Percentiles rank a stretch among this genome's conserved stretches.
These are phyloP conservation scores for Diaporthe citrichinensis DNA, from an alignment of 2,329 filamentous ascomycete species.

Conservation along the genomic window DNA sequence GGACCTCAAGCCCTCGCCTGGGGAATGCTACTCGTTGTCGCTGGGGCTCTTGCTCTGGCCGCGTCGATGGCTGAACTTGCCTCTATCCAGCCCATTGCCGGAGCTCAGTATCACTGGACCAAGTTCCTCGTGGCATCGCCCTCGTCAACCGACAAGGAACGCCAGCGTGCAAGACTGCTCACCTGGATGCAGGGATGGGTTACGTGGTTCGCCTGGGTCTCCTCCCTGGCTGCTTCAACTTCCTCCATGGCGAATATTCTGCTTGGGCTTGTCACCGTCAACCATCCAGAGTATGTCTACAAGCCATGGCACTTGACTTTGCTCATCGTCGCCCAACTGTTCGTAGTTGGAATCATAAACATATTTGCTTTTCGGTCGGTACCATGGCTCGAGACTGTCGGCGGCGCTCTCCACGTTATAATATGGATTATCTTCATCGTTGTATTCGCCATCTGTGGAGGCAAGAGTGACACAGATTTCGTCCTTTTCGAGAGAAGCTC, in stretches of 20 bases:
- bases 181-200: slow-evolving; percentile 52
- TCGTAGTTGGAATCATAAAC: slow-evolving; percentile 45
- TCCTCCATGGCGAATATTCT: slow-evolving; percentile 35
- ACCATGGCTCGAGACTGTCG: slow-evolving; percentile 55
- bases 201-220: slow-evolving; percentile 58
- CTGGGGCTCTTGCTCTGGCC: slow-evolving; percentile 49
- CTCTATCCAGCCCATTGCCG: slow-evolving; percentile 56
- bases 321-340: slow-evolving; percentile 54
- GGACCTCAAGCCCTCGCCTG: slow-evolving; percentile 51
- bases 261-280: slow-evolving; percentile 30
- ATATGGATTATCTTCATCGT: slow-evolving; percentile 39
- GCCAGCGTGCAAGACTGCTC: neutral
- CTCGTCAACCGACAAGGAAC: neutral
- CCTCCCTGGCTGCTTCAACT: slow-evolving; percentile 52
- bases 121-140: slow-evolving; percentile 35
- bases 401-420: slow-evolving; percentile 48
- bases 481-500: slow-evolving; percentile 28
- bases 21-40: slow-evolving; percentile 49
- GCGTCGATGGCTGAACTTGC: slow-evolving; percentile 56
- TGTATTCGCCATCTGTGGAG: slow-evolving; percentile 27
- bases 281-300: slow-evolving; percentile 34
- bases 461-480: slow-evolving; percentile 19
- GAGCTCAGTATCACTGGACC: slow-evolving; percentile 60
- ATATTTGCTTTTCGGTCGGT: slow-evolving; percentile 55
- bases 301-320: slow-evolving; percentile 55